Evolutionary conservation across 176 grass and related monocot genomes (phyloP).

Genomic region (Eremochloa ophiuroides): DNA sequence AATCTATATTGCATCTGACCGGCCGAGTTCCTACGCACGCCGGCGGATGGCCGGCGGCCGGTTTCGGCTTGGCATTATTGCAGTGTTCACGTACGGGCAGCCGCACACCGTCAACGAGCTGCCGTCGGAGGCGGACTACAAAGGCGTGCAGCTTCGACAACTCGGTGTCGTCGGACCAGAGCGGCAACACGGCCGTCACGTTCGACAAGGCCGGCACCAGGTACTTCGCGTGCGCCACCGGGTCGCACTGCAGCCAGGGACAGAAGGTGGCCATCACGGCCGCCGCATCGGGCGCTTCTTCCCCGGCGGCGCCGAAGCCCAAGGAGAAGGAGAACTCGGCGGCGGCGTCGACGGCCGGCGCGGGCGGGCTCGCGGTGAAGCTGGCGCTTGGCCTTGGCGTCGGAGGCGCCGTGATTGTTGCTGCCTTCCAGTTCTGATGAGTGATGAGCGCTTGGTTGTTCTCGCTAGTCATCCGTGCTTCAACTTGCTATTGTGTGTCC

Average conservation of each 20-base stretch:
- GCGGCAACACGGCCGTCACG: conserved; percentile 23
- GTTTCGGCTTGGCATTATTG: not conserved
- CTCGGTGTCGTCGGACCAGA: not conserved
- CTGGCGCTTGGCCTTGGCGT: conserved; percentile 28
- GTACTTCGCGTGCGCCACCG: conserved; percentile 41
- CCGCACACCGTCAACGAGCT: conserved; percentile 55
- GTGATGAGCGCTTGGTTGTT: too few relatives aligned
- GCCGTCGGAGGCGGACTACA: conserved; percentile 32
- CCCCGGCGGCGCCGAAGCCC: not conserved
- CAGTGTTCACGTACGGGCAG: conserved; percentile 44
- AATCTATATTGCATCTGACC: not conserved
- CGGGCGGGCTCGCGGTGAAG: not conserved
- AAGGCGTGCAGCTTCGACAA: conserved; percentile 13
- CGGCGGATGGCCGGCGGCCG: not conserved
- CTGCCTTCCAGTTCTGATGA: conserved; percentile 24
- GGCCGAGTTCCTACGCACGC: not conserved
- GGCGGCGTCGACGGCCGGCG: not conserved
- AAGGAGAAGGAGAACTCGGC: not conserved
- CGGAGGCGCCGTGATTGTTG: conserved; percentile 31
- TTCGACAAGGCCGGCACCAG: conserved; percentile 30
- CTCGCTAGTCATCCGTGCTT: too few relatives aligned
- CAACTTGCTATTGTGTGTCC: not conserved
- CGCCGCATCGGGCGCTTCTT: not conserved
- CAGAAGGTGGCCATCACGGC: conserved; percentile 42
- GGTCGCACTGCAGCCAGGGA: conserved; percentile 31